Conservation (phyloP, 768 basidiomycete genomes). For the Mycena rebaudengoi region DNA sequence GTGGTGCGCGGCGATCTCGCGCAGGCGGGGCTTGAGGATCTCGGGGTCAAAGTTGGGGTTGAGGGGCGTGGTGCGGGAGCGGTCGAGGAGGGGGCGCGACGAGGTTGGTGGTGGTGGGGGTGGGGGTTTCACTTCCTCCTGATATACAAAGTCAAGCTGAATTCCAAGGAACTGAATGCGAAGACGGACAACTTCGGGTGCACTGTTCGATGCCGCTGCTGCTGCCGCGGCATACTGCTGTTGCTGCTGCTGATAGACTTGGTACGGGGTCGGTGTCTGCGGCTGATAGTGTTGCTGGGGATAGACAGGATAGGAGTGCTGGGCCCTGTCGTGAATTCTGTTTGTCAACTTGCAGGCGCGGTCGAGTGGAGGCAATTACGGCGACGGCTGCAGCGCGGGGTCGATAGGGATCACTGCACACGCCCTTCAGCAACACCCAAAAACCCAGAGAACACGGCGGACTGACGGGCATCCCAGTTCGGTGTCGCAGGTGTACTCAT, state of each 20-base stretch:
- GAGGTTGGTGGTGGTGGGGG: conserved; percentile 64
- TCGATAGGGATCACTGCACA: conserved; percentile 24
- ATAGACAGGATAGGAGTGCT: conserved; percentile 6
- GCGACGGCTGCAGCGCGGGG: conserved; percentile 19
- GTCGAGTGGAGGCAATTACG: conserved; percentile 13
- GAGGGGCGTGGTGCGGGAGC: conserved; percentile 77
- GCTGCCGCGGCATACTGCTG: conserved; percentile 3
- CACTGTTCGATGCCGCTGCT: not conserved
- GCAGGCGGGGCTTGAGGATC: conserved; percentile 73
- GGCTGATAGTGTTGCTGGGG: conserved; percentile 8
- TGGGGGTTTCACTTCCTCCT: conserved; percentile 80
- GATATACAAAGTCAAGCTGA: too few relatives aligned
- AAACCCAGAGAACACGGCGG: not conserved
- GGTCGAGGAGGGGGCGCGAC: conserved; percentile 80
- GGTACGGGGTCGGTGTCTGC: not conserved
- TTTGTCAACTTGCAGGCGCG: conserved; percentile 9
- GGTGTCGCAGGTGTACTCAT: conserved; percentile 14
- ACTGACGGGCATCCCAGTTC: conserved; percentile 18
- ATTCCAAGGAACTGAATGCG: not conserved
- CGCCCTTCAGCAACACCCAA: not conserved
- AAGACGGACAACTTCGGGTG: not conserved
- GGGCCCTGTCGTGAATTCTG: conserved; percentile 10
- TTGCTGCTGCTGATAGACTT: conserved; percentile 12
- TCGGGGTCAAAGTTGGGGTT: conserved; percentile 76
- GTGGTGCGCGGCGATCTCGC: conserved; percentile 70